Evolutionary conservation across 2,329 filamentous ascomycete species (phyloP).

Genomic region (Pseudocercospora eumusae): DNA sequence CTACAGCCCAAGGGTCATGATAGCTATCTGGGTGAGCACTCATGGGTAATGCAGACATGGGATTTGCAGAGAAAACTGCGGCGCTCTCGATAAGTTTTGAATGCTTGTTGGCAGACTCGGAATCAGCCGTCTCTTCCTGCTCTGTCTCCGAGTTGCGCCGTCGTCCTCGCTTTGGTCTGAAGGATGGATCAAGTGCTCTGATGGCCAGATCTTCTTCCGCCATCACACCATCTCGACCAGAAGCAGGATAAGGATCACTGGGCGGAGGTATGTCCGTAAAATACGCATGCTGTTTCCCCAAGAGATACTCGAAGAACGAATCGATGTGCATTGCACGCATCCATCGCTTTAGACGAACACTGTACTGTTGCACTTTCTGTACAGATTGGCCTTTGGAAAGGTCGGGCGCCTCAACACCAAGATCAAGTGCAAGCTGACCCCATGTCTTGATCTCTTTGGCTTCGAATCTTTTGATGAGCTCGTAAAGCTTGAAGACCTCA

Average conservation of each 20-base stretch:
- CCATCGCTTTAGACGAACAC: conserved; percentile 89
- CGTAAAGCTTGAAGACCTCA: conserved; percentile 72
- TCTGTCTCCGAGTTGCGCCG: conserved; percentile 47
- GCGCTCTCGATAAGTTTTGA: conserved; percentile 19
- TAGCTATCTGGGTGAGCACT: conserved; percentile 59
- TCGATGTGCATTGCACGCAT: conserved; percentile 96
- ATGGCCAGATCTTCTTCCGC: conserved; percentile 87
- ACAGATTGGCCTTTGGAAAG: conserved; percentile 74
- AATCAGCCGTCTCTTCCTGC: conserved; percentile 30
- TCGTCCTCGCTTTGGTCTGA: conserved; percentile 61
- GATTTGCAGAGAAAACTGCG: conserved; percentile 41
- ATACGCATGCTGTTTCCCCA: conserved; percentile 76
- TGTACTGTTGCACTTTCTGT: conserved; percentile 94
- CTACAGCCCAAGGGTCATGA: conserved; percentile 54
- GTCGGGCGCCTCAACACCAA: conserved; percentile 86
- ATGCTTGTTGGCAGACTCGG: conserved; percentile 25
- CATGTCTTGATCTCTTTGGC: conserved; percentile 86
- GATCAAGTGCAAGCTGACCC: conserved; percentile 79
- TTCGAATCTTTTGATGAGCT: conserved; percentile 77
- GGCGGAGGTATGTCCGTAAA: conserved; percentile 72
- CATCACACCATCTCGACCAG: conserved; percentile 76
- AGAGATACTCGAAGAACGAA: conserved; percentile 88
- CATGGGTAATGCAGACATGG: conserved; percentile 54
- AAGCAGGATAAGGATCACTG: conserved; percentile 62
- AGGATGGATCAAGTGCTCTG: conserved; percentile 77